A percentile compares a stretch with the other conserved stretches of the same genome.
Evolutionary conservation across 208 protist genomes (phyloP).

Genomic region (Spongospora subterranea): DNA sequence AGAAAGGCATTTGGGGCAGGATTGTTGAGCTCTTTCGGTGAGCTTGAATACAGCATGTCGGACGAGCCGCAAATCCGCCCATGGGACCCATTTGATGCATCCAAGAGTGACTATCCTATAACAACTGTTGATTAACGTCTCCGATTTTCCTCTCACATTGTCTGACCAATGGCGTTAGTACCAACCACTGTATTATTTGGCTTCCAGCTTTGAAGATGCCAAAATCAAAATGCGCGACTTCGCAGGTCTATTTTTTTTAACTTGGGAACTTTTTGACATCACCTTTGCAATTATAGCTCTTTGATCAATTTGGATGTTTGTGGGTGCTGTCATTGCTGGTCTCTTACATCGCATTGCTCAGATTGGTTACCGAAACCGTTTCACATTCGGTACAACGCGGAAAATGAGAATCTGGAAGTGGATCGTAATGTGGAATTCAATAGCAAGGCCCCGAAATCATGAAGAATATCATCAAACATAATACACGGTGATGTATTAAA

Average conservation of each 20-base stretch:
- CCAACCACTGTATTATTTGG: slow-evolving; percentile 91
- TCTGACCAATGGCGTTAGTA: slow-evolving; percentile 69
- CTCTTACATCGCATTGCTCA: too few relatives aligned
- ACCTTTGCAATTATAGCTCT: neutral
- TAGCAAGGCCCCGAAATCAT: neutral
- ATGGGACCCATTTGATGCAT: slow-evolving; percentile 68
- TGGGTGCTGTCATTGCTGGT: too few relatives aligned
- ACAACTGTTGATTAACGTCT: slow-evolving; percentile 69
- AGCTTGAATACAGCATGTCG: slow-evolving; percentile 78
- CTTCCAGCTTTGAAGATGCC: slow-evolving; percentile 85
- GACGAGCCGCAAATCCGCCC: slow-evolving; percentile 26
- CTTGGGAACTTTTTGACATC: neutral
- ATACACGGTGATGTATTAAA: too few relatives aligned
- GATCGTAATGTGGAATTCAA: slow-evolving; percentile 40
- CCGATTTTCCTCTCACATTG: neutral
- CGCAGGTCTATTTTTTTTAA: slow-evolving; percentile 64
- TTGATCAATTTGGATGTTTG: too few relatives aligned
- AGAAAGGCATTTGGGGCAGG: slow-evolving; percentile 90
- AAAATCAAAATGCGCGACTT: slow-evolving; percentile 83
- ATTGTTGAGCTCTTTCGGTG: slow-evolving; percentile 88
- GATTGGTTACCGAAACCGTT: slow-evolving; percentile 81
- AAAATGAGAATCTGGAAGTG: slow-evolving; percentile 83
- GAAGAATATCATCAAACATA: too few relatives aligned
- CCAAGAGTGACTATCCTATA: slow-evolving; percentile 84
- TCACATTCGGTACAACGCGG: slow-evolving; percentile 86